Percentiles rank a stretch among this genome's conserved stretches.
Conservation (phyloP, 2,329 filamentous ascomycete species). For the Fusarium sororula region DNA sequence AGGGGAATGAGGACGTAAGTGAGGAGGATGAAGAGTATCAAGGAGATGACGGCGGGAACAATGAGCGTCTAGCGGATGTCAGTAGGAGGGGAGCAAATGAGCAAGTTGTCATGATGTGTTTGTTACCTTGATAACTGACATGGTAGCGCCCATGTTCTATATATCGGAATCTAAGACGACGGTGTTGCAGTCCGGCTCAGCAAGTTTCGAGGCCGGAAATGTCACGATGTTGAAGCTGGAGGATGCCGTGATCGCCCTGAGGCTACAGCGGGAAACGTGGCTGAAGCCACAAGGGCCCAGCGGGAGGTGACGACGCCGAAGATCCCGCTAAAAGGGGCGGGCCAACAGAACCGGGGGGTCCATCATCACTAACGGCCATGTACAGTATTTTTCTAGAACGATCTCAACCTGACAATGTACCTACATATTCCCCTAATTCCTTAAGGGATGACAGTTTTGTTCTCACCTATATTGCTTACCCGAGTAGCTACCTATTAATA, state of each 20-base stretch:
- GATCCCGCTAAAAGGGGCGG: slow-evolving; percentile 33
- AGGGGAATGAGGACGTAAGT: slow-evolving; percentile 73
- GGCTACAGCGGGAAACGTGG: slow-evolving; percentile 28
- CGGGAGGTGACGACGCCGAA: slow-evolving; percentile 32
- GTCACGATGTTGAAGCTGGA: slow-evolving; percentile 16
- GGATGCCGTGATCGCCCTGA: slow-evolving; percentile 12
- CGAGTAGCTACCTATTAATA: background rate
- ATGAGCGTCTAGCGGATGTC: slow-evolving; percentile 68
- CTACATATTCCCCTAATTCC: background rate
- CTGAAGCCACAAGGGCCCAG: slow-evolving; percentile 18
- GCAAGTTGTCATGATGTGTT: slow-evolving; percentile 14
- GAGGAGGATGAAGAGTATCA: slow-evolving; percentile 72
- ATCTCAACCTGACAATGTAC: background rate
- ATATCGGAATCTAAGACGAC: background rate
- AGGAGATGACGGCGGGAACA: slow-evolving; percentile 75
- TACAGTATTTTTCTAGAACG: background rate
- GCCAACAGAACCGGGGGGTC: slow-evolving; percentile 5
- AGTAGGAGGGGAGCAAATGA: slow-evolving; percentile 1
- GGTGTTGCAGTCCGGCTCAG: background rate
- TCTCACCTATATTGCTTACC: background rate
- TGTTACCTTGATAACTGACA: slow-evolving; percentile 49
- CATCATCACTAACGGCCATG: background rate
- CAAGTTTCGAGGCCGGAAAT: background rate
- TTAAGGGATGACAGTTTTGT: background rate
- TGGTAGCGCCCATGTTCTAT: slow-evolving; percentile 46